Percentiles rank a stretch among this genome's conserved stretches.
Evolutionary conservation across 2,329 filamentous ascomycete species (phyloP).

Genomic region (Xylariaceae sp.): DNA sequence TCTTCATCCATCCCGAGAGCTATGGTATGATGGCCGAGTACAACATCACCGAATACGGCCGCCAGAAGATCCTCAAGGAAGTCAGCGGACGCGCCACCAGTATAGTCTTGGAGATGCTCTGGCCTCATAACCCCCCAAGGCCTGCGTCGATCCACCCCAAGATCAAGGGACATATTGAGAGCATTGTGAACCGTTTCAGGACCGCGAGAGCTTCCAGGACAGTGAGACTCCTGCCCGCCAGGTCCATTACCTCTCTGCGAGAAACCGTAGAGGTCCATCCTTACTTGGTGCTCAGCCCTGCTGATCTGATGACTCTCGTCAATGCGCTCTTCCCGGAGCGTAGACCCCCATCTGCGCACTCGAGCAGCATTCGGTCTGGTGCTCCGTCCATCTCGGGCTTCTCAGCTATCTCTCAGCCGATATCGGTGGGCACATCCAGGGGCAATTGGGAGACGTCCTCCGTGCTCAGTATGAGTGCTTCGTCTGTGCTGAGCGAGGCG

Average conservation of each 20-base stretch:
- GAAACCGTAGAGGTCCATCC: slow-evolving; percentile 74
- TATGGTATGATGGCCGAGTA: slow-evolving; percentile 76
- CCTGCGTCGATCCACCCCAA: slow-evolving; percentile 55
- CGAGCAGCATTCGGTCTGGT: slow-evolving; percentile 55
- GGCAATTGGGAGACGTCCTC: slow-evolving; percentile 60
- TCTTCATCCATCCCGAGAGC: slow-evolving; percentile 82
- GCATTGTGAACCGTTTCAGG: slow-evolving; percentile 58
- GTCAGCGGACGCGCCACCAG: slow-evolving; percentile 75
- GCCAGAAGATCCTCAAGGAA: slow-evolving; percentile 72
- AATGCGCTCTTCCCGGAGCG: slow-evolving; percentile 77
- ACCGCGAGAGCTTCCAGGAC: slow-evolving; percentile 41
- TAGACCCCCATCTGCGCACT: slow-evolving; percentile 55
- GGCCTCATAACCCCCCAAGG: slow-evolving; percentile 44
- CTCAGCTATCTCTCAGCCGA: slow-evolving; percentile 60
- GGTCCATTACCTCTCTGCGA: slow-evolving; percentile 63
- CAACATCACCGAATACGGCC: slow-evolving; percentile 83
- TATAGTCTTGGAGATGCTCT: slow-evolving; percentile 68
- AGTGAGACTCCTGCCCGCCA: slow-evolving; percentile 59
- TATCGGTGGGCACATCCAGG: slow-evolving; percentile 50
- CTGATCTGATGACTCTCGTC: slow-evolving; percentile 72
- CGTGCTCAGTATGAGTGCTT: slow-evolving; percentile 64
- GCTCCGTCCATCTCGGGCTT: slow-evolving; percentile 62
- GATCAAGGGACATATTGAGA: slow-evolving; percentile 63
- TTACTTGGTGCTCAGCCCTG: slow-evolving; percentile 70
- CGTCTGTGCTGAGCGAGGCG: slow-evolving; percentile 63